phyloP scores from a whole-genome alignment of 2,329 filamentous ascomycete genomes.

The Hymenotorrendiella dingleyae region DNA sequence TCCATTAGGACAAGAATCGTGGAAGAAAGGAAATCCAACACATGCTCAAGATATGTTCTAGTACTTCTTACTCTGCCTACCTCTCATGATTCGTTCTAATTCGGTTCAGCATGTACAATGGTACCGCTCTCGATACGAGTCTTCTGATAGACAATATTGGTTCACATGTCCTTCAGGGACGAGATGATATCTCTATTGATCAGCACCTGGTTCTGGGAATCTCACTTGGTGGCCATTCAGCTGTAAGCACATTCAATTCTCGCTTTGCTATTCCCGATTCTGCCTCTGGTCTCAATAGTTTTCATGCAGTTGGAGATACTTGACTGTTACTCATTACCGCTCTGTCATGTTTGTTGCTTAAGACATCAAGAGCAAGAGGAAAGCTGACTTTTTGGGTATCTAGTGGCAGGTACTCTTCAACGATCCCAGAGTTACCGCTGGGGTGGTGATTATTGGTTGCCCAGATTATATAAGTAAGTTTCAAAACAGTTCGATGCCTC shows the following conservation, averaged over 20 bases:
- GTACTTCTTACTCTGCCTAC: conserved; percentile 13
- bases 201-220: conserved; percentile 75
- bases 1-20: conserved; percentile 65
- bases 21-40: conserved; percentile 64
- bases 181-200: conserved; percentile 40
- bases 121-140: conserved; percentile 68
- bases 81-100: conserved; percentile 1
- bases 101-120: conserved; percentile 52
- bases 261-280: too few relatives aligned
- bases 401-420: conserved; percentile 80
- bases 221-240: conserved; percentile 79
- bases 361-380: too few relatives aligned
- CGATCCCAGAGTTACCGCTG: conserved; percentile 73
- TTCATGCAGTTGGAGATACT: too few relatives aligned
- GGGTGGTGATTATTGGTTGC: conserved; percentile 77
- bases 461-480: conserved; percentile 71
- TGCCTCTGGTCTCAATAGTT: too few relatives aligned
- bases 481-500: too few relatives aligned
- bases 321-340: too few relatives aligned
- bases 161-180: conserved; percentile 62
- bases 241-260: too few relatives aligned
- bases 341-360: too few relatives aligned
- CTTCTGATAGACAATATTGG: conserved; percentile 71
- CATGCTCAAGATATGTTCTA: conserved; percentile 90
- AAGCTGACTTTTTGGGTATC: too few relatives aligned